Evolutionary conservation across 257 asterid species (phyloP), one percentile per base, ranked within the genome.

Genomic region (Lycium ferocissimum): DNA sequence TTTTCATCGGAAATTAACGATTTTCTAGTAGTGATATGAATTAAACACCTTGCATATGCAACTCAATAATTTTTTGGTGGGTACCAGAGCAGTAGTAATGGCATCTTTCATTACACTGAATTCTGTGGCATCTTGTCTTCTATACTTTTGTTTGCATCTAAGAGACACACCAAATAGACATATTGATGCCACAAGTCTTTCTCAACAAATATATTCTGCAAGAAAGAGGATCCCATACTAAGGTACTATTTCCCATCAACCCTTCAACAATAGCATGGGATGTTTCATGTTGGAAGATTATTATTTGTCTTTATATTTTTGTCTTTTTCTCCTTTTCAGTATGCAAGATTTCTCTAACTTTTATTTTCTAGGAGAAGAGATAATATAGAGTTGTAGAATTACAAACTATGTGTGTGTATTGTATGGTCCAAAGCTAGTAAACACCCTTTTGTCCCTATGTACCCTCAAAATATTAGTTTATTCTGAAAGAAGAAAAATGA

Each of bases 151-250:
- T 76, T 76, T 40, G 43, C 63, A 76, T 76, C 81, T 12, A 47
- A 49, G 61, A 75, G 18, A 75, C 61, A 20, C 20, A 72, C 61
- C 54, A 75, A 22, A 75, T 43, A 76, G 22, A 76, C 63, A 51
- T 15, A 49, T 62, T 62, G 8, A 75, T 75, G 80, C 81, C n/a
- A 12, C 37, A 75, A 51, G 82, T 51, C 47, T 76, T 76, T 76
- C 63, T 76, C 82, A 51, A 15, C 82, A 76, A 70, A 51, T 76
- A 76, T 76, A 51, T 76, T 76, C 82, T 76, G 82, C 63, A 76
- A 76, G 26, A 62, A 51, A 51, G 6, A 56, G 65, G 22, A 58
- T 58, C 65, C 65, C 65, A 58, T 58, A 7, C 20, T 1, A 7
- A 54, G 59, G 63, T 58, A 58, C 63, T 9, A 17, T 58, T 58